These are phyloP conservation scores for Nicotiana undulata DNA, from an alignment of 257 asterid genomes.

Conservation along the genomic window DNA sequence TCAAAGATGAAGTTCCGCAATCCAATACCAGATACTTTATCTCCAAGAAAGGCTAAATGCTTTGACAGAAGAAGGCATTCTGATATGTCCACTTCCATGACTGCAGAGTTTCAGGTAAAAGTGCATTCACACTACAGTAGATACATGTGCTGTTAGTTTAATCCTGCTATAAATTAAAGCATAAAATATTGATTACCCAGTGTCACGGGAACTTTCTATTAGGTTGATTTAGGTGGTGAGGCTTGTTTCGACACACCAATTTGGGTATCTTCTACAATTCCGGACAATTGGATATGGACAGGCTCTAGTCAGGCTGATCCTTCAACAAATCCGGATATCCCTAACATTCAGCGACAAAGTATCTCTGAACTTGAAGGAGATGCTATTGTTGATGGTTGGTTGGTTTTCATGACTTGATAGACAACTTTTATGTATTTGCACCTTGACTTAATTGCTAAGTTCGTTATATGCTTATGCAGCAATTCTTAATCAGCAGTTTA, in stretches of 20 bases:
- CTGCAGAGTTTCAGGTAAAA: slow-evolving; percentile 41
- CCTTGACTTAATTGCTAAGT: slow-evolving; percentile 14
- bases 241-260: slow-evolving; percentile 26
- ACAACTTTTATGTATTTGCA: slow-evolving; percentile 8
- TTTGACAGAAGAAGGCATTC: slow-evolving; percentile 22
- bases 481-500: slow-evolving; percentile 61
- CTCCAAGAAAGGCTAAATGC: slow-evolving; percentile 28
- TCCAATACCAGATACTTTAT: slow-evolving; percentile 68
- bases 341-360: slow-evolving; percentile 58
- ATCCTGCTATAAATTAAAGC: slow-evolving; percentile 6
- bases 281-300: slow-evolving; percentile 76
- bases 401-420: slow-evolving; percentile 14
- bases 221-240: slow-evolving; percentile 57
- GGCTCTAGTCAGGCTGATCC: slow-evolving; percentile 36
- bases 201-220: slow-evolving; percentile 25
- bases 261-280: slow-evolving; percentile 80
- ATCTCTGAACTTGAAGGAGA: slow-evolving; percentile 88
- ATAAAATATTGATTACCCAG: slow-evolving; percentile 11
- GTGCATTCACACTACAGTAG: not conserved
- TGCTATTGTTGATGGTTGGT: slow-evolving; percentile 72
- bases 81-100: slow-evolving; percentile 22
- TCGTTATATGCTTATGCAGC: slow-evolving; percentile 36
- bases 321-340: slow-evolving; percentile 31
- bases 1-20: slow-evolving; percentile 76
- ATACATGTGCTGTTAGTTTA: slow-evolving; percentile 1